These are phyloP conservation scores for Phlegmacium glaucopus DNA, from an alignment of 768 basidiomycete species.

Conservation along the genomic window DNA sequence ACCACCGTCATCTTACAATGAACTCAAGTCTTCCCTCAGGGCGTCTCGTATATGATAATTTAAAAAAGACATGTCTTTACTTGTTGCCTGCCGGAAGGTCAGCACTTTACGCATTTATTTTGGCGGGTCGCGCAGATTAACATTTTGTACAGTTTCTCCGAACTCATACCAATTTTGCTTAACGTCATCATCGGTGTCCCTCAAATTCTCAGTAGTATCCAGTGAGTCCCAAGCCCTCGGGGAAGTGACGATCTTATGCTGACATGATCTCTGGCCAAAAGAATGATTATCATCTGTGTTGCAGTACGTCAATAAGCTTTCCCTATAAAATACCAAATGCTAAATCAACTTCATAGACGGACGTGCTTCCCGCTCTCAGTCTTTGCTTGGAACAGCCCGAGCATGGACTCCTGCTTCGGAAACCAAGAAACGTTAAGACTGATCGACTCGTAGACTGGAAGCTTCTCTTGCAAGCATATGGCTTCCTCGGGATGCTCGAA, in stretches of 20 bases:
- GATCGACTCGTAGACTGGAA: slow-evolving; percentile 53
- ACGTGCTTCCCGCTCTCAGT: slow-evolving; percentile 52
- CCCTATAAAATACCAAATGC: not conserved
- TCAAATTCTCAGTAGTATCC: slow-evolving; percentile 35
- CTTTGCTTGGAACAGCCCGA: slow-evolving; percentile 62
- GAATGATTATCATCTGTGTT: slow-evolving; percentile 50
- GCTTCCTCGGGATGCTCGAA: slow-evolving; percentile 49
- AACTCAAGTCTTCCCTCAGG: slow-evolving; percentile 23
- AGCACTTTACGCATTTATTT: slow-evolving; percentile 12
- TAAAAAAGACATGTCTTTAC: slow-evolving; percentile 54
- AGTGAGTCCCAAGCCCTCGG: slow-evolving; percentile 24
- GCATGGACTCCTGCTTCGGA: slow-evolving; percentile 49
- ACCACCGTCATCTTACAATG: not conserved
- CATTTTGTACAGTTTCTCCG: slow-evolving; percentile 42
- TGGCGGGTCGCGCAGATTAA: not conserved
- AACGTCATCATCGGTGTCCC: slow-evolving; percentile 38
- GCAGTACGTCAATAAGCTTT: slow-evolving; percentile 18
- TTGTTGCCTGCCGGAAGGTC: slow-evolving; percentile 48
- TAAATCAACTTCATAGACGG: slow-evolving; percentile 33
- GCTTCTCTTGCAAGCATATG: slow-evolving; percentile 55
- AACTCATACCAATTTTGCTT: slow-evolving; percentile 56
- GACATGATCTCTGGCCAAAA: slow-evolving; percentile 1
- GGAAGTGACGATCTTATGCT: not conserved
- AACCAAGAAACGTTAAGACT: slow-evolving; percentile 52
- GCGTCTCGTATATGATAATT: slow-evolving; percentile 61